Base-by-base conservation (phyloP, 345 rosid species). In the Euphorbia peplus region DNA sequence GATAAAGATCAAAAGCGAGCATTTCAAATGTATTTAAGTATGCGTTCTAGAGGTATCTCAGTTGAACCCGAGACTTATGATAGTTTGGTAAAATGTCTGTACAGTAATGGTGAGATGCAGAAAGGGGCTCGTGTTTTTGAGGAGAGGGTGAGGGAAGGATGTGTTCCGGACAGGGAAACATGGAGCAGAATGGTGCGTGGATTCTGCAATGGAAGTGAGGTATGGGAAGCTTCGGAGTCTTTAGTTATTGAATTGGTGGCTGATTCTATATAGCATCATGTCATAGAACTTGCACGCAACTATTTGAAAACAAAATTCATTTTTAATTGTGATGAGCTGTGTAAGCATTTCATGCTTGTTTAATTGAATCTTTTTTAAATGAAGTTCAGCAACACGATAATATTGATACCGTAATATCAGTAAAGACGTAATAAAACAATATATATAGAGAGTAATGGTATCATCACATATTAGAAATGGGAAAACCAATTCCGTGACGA, bases 61-160 rank as follows among this genome's bases (percentile, higher is more conserved):
- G 62, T 86, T 63, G 87, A 88, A 58, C 60, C 48, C 14, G 77
- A 29, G 9, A 86, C 89, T 28, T 66, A 78, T 63, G 72, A 72
- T 54, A 63, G 78, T 64, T 83, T 88, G 51, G 77, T 83, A 46
- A 83, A 82, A 75, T 78, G 74, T 75, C 82, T 89, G 69, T 82
- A 81, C 59, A 71, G 80, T 76, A 86, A 83, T 68, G 86, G 87
- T 15, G 90, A 89, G 74, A 52, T 78, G 58, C 78, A 84, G n/a
- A 89, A 85, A 79, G 90, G 83, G 60, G 75, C 75, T 74, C 84
- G 76, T 28, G 71, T 89, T 76, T 66, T 88, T n/a, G 77, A 89
- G 37, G 95, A 91, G 70, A 86, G 88, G 89, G 78, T 83, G 41
- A 25, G 30, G 57, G 96, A 93, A 71, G 96, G 96, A 52, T 85